A percentile compares a stretch with the other conserved stretches of the same genome.
Conservation (phyloP, 441 rosid genomes). For the Syzygium malaccense region DNA sequence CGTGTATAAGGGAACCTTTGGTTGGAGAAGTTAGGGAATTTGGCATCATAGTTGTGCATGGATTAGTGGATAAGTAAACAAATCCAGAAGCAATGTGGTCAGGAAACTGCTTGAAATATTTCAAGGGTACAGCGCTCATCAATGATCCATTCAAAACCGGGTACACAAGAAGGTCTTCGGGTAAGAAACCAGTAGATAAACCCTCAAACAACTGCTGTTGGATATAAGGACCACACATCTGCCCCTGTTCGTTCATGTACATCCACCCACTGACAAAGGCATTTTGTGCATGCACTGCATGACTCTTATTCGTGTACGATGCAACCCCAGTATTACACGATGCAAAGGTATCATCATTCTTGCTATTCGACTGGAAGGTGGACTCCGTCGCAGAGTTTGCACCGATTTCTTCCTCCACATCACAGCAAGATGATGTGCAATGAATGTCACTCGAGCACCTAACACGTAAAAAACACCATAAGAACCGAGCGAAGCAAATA, state of each 20-base stretch:
- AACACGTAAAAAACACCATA: conserved; percentile 5
- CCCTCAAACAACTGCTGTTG: conserved; percentile 85
- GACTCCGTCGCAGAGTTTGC: conserved; percentile 31
- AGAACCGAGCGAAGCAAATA: not conserved
- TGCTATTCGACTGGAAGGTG: conserved; percentile 65
- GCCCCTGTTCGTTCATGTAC: conserved; percentile 77
- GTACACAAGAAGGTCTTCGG: conserved; percentile 82
- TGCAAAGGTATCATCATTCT: conserved; percentile 34
- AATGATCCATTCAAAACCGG: conserved; percentile 62
- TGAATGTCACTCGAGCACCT: conserved; percentile 26
- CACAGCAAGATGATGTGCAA: conserved; percentile 24
- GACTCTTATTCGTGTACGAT: conserved; percentile 30
- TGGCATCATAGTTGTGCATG: conserved; percentile 21
- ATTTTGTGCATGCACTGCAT: conserved; percentile 23
- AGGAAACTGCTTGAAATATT: conserved; percentile 85
- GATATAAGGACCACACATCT: conserved; percentile 94
- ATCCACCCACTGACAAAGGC: conserved; percentile 79
- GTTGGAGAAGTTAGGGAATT: conserved; percentile 12
- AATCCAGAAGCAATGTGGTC: conserved; percentile 87
- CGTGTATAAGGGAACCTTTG: conserved; percentile 14
- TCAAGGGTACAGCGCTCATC: conserved; percentile 67
- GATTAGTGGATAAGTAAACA: conserved; percentile 39
- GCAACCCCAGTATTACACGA: conserved; percentile 37
- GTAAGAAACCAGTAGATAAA: conserved; percentile 76
- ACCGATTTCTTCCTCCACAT: conserved; percentile 32